These are phyloP conservation scores for Hippophae rhamnoides DNA, from an alignment of 306 rosid species.

Conservation along the genomic window DNA sequence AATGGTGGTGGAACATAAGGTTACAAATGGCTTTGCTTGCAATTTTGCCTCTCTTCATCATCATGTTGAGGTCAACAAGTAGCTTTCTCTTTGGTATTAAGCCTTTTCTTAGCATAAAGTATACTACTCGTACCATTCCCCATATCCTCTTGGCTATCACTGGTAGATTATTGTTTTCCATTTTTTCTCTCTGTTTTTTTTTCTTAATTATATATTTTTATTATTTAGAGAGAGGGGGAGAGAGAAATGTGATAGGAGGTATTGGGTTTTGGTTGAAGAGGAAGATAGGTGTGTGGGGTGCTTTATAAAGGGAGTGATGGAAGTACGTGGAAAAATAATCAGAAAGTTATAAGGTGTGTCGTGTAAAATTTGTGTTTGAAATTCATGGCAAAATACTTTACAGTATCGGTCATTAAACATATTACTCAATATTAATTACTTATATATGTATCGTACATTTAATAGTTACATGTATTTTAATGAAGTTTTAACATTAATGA, in stretches of 20 bases:
- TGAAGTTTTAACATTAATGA: too few relatives aligned
- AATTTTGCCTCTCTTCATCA: conserved; percentile 74
- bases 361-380: too few relatives aligned
- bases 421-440: too few relatives aligned
- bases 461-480: too few relatives aligned
- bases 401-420: too few relatives aligned
- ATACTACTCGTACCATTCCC: conserved; percentile 51
- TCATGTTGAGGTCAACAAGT: conserved; percentile 49
- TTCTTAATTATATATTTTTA: not conserved
- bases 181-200: not conserved
- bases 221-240: conserved; percentile 12
- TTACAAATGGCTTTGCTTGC: conserved; percentile 74
- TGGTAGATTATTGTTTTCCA: conserved; percentile 27
- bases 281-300: conserved; percentile 8
- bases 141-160: conserved; percentile 45
- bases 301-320: conserved; percentile 18
- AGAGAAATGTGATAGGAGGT: not conserved
- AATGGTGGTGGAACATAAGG: conserved; percentile 48
- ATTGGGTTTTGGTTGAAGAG: conserved; percentile 17
- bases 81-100: conserved; percentile 52
- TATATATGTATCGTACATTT: too few relatives aligned
- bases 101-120: conserved; percentile 66
- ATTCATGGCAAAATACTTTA: too few relatives aligned
- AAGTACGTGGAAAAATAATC: not conserved
- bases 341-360: too few relatives aligned